A percentile compares a stretch with the other conserved stretches of the same genome.
Evolutionary conservation across 257 asterid species (phyloP).

Genomic region (Salvia miltiorrhiza): DNA sequence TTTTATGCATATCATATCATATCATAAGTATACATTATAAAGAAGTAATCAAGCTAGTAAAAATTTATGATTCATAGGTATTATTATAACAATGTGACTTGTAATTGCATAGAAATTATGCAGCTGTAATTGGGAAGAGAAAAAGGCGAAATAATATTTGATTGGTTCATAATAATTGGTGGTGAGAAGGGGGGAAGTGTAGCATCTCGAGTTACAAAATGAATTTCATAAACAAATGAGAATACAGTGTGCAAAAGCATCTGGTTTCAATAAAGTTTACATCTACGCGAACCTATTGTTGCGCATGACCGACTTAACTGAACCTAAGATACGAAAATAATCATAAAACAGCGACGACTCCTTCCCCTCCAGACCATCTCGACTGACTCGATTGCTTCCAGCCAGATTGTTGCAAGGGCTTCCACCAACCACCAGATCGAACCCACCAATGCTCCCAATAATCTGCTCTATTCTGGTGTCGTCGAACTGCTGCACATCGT

Average conservation of each 20-base stretch:
- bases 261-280: background rate
- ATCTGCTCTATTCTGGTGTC: constrained; percentile 35
- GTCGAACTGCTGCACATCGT: constrained; percentile 53
- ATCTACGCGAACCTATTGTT: background rate
- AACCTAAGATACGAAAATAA: constrained; percentile 49
- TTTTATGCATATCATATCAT: too few species aligned
- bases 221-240: too few species aligned
- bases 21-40: too few species aligned
- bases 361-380: constrained; percentile 75
- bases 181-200: background rate
- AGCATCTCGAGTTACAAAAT: background rate
- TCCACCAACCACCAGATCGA: constrained; percentile 66
- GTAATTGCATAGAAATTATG: background rate
- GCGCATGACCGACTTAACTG: constrained; percentile 36
- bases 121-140: background rate
- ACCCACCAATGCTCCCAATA: constrained; percentile 29
- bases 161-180: too few species aligned
- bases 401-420: constrained; percentile 84
- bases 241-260: background rate
- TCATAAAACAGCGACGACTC: constrained; percentile 64
- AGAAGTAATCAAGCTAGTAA: too few species aligned
- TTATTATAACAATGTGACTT: too few species aligned
- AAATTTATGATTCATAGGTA: too few species aligned
- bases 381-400: constrained; percentile 68
- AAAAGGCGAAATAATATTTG: background rate